A percentile compares a stretch with the other conserved stretches of the same genome.
Conservation (phyloP, 805 yeast genomes). For the Wickerhamomyces mucosus region DNA sequence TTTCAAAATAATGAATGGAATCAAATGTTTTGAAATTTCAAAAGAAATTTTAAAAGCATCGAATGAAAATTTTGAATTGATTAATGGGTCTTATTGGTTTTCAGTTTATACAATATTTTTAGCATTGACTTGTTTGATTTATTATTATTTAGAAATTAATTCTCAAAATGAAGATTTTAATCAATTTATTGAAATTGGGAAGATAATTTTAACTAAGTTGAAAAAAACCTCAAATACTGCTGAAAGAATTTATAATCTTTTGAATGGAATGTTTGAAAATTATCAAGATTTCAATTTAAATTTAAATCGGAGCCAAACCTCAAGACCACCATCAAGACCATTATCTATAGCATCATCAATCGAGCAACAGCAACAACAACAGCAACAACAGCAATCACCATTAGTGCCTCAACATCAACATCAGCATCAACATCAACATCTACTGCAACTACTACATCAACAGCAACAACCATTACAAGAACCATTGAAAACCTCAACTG, state of each 20-base stretch:
- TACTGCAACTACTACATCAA: background rate
- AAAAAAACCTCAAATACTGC: slow-evolving; percentile 75
- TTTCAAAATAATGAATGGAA: slow-evolving; percentile 29
- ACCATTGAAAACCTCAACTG: no score
- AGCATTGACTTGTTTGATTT: slow-evolving; percentile 80
- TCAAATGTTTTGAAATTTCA: slow-evolving; percentile 79
- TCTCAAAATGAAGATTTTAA: slow-evolving; percentile 42
- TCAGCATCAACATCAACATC: background rate
- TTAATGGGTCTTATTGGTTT: slow-evolving; percentile 90
- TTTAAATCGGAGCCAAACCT: background rate
- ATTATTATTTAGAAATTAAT: slow-evolving; percentile 43
- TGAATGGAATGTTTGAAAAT: slow-evolving; percentile 71
- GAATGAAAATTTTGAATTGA: slow-evolving; percentile 63
- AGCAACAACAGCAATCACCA: background rate
- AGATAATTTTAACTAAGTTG: slow-evolving; percentile 55
- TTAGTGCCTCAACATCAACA: background rate
- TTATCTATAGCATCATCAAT: background rate
- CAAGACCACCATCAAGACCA: background rate
- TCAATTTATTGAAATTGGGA: slow-evolving; percentile 72
- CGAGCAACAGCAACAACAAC: background rate
- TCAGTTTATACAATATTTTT: slow-evolving; percentile 90
- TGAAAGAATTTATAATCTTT: slow-evolving; percentile 64
- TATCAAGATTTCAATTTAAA: slow-evolving; percentile 32
- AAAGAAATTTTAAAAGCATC: slow-evolving; percentile 73
- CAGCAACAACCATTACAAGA: no score